These are phyloP conservation scores for Glonium stellatum DNA, from an alignment of 495 filamentous ascomycete genomes.

Conservation along the genomic window DNA sequence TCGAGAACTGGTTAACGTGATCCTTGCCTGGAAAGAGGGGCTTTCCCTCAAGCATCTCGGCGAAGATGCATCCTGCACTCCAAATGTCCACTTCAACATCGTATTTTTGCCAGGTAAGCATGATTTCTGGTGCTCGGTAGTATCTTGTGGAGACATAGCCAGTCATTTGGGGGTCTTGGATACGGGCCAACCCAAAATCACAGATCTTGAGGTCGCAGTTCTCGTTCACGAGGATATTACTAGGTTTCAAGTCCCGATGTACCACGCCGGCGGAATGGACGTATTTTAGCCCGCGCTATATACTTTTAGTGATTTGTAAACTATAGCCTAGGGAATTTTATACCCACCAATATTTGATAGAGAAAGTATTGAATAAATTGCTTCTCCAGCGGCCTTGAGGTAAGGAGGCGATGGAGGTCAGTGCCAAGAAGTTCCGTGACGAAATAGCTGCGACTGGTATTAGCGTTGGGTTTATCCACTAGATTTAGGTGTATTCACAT, in stretches of 20 bases:
- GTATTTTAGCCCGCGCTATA: slow-evolving; percentile 92
- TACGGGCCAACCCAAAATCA: slow-evolving; percentile 94
- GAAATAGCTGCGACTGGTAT: slow-evolving; percentile 64
- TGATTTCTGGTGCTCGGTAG: slow-evolving; percentile 97
- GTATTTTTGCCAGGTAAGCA: slow-evolving; percentile 99
- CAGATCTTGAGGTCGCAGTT: slow-evolving; percentile 99
- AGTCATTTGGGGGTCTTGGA: slow-evolving; percentile 99
- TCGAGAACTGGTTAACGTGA: slow-evolving; percentile 98
- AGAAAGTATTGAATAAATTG: slow-evolving; percentile 99
- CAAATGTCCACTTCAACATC: slow-evolving; percentile 99
- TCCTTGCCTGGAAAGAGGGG: slow-evolving; percentile 98
- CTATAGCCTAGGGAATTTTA: background rate
- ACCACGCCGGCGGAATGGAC: slow-evolving; percentile 98
- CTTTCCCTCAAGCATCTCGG: slow-evolving; percentile 98
- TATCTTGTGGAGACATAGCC: slow-evolving; percentile 98
- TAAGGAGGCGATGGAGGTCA: slow-evolving; percentile 90
- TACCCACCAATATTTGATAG: slow-evolving; percentile 88
- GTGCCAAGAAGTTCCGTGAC: slow-evolving; percentile 97
- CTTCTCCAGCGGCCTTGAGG: slow-evolving; percentile 92
- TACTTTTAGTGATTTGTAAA: slow-evolving; percentile 19
- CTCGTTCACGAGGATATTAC: slow-evolving; percentile 98
- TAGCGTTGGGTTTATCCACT: background rate
- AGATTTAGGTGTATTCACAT: slow-evolving; percentile 55
- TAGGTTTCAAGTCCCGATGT: slow-evolving; percentile 94
- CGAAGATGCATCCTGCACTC: slow-evolving; percentile 98